Evolutionary conservation across 208 protist species (phyloP).

Genomic region (Trypanosoma rangeli): DNA sequence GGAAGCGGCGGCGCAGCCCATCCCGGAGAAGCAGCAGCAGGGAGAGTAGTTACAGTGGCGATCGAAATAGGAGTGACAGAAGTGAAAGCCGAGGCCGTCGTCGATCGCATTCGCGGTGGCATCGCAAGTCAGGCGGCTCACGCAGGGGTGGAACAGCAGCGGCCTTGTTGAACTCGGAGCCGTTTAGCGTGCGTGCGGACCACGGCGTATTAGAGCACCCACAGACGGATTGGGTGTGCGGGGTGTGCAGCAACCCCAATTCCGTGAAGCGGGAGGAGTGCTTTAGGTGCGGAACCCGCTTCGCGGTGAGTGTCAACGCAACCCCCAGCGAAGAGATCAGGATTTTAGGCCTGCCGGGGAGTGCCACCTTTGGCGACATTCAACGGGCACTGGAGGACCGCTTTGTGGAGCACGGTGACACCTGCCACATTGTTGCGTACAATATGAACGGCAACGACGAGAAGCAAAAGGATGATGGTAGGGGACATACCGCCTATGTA

Average conservation of each 20-base stretch:
- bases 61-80: not conserved
- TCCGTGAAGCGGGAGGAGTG: conserved; percentile 58
- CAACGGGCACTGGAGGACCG: conserved; percentile 19
- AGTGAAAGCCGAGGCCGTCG: not conserved
- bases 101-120: conserved; percentile 12
- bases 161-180: conserved; percentile 12
- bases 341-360: conserved; percentile 32
- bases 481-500: conserved; percentile 26
- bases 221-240: conserved; percentile 71
- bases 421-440: conserved; percentile 21
- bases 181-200: conserved; percentile 8
- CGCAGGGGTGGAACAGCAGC: conserved; percentile 7
- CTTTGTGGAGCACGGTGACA: conserved; percentile 24
- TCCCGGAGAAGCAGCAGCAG: conserved; percentile 6
- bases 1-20: conserved; percentile 16
- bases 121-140: not conserved
- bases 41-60: conserved; percentile 12
- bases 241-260: conserved; percentile 86
- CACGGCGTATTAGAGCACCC: conserved; percentile 28
- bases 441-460: not conserved
- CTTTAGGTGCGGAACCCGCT: conserved; percentile 62
- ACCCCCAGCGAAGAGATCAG: conserved; percentile 47
- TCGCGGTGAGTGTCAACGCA: conserved; percentile 37
- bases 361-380: conserved; percentile 25
- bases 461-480: conserved; percentile 4